phyloP scores from a whole-genome alignment of 305 asterid species.

The Fraxinus xanthoxyloides region DNA sequence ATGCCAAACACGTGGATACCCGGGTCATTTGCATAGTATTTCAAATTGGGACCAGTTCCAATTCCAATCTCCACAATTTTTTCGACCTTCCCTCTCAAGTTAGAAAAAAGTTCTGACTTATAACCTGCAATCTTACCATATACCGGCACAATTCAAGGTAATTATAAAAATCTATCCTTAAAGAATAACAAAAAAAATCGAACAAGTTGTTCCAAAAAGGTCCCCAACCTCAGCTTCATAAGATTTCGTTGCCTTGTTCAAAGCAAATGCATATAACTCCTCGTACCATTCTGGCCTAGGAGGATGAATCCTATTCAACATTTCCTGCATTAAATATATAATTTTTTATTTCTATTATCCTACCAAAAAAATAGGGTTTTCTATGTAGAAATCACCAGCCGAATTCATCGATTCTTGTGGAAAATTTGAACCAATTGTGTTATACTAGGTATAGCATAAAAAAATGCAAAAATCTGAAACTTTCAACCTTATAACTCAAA shows the following conservation, averaged over 20 bases:
- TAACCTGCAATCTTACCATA: slow-evolving; percentile 69
- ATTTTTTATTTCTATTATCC: slow-evolving; percentile 2
- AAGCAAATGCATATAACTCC: slow-evolving; percentile 70
- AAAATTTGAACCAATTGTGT: background rate
- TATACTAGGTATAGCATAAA: background rate
- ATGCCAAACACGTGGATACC: slow-evolving; percentile 57
- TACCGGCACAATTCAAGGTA: slow-evolving; percentile 14
- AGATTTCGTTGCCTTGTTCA: slow-evolving; percentile 54
- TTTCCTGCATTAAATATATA: slow-evolving; percentile 41
- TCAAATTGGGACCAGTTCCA: slow-evolving; percentile 91
- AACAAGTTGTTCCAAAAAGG: background rate
- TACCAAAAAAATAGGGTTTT: background rate
- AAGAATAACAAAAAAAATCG: slow-evolving; percentile 2
- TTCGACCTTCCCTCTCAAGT: slow-evolving; percentile 60
- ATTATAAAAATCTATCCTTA: background rate
- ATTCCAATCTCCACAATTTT: slow-evolving; percentile 79
- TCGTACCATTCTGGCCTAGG: slow-evolving; percentile 91
- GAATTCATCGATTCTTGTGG: background rate
- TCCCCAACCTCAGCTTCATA: slow-evolving; percentile 79
- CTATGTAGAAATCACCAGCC: background rate
- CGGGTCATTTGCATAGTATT: slow-evolving; percentile 57
- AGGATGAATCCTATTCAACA: slow-evolving; percentile 71
- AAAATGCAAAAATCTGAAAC: background rate
- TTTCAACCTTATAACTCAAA: background rate
- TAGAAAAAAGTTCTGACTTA: slow-evolving; percentile 63